Evolutionary conservation across 306 rosid species (phyloP).

Genomic region (Clitoria ternatea): DNA sequence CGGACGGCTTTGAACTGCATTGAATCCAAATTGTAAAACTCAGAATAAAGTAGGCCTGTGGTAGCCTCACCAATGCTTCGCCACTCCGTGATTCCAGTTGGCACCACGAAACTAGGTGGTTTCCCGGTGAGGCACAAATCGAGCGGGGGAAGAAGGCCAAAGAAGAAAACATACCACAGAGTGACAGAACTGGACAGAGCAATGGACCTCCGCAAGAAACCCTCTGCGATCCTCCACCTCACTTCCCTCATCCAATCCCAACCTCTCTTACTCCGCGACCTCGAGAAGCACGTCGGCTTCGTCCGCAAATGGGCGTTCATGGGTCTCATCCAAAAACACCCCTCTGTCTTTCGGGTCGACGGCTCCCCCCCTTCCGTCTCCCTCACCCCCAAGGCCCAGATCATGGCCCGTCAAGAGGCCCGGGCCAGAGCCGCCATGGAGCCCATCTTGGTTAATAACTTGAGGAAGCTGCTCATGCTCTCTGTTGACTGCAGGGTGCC

Average conservation of each 20-base stretch:
- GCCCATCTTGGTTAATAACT: conserved; percentile 59
- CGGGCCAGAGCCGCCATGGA: conserved; percentile 51
- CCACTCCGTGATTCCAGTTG: background rate
- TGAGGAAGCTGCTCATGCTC: conserved; percentile 71
- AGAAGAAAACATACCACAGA: conserved; percentile 66
- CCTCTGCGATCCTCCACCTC: conserved; percentile 58
- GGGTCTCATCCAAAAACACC: conserved; percentile 63
- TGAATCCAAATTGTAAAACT: too few relatives aligned
- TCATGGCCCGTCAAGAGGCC: conserved; percentile 51
- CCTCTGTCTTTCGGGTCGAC: conserved; percentile 59
- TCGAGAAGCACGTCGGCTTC: conserved; percentile 82
- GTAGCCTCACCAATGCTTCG: background rate
- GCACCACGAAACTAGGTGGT: background rate
- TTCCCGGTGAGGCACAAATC: conserved; percentile 24
- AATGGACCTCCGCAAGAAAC: conserved; percentile 80
- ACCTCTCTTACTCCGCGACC: conserved; percentile 46
- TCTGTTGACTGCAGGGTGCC: conserved; percentile 66
- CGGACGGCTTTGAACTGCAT: too few relatives aligned
- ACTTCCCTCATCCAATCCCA: conserved; percentile 65
- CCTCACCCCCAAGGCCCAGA: conserved; percentile 51
- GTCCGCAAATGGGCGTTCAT: conserved; percentile 90
- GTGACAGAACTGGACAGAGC: conserved; percentile 65
- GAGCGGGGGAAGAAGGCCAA: conserved; percentile 75
- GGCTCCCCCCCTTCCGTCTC: conserved; percentile 51
- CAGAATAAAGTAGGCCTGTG: too few relatives aligned